These are phyloP conservation scores for Polytrichum formosum DNA, from an alignment of 225 moss, liverwort and hornwort species.

Conservation along the genomic window DNA sequence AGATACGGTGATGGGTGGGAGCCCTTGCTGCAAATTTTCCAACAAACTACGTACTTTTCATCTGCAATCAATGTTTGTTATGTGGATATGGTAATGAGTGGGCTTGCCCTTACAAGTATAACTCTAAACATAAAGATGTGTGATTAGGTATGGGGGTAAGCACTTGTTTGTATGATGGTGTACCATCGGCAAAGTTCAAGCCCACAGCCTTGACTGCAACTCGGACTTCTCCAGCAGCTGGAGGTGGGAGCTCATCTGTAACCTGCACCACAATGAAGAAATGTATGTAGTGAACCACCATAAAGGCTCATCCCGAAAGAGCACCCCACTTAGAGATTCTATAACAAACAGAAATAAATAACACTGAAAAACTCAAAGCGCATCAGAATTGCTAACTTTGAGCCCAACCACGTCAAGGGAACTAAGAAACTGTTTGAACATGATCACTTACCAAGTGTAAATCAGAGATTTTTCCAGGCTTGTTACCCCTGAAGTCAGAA, in stretches of 20 bases:
- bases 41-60: too few relatives aligned
- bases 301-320: neutral
- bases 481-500: constrained; percentile 28
- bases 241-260: constrained; percentile 33
- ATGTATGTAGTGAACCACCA: neutral
- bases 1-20: too few relatives aligned
- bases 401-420: neutral
- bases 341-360: neutral
- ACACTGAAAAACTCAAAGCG: neutral
- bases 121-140: too few relatives aligned
- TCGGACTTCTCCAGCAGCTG: constrained; percentile 46
- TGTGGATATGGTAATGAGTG: too few relatives aligned
- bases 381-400: constrained; percentile 1
- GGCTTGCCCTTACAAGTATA: too few relatives aligned
- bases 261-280: constrained; percentile 20
- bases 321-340: neutral
- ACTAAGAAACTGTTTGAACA: neutral
- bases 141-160: neutral
- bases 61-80: too few relatives aligned
- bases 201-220: constrained; percentile 54
- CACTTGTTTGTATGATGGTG: neutral
- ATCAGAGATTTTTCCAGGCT: constrained; percentile 47
- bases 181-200: constrained; percentile 56
- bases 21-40: too few relatives aligned
- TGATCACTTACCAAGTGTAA: constrained; percentile 39